These are phyloP conservation scores for Agaricus sinodeliciosus DNA, from an alignment of 768 basidiomycete genomes.

Conservation along the genomic window DNA sequence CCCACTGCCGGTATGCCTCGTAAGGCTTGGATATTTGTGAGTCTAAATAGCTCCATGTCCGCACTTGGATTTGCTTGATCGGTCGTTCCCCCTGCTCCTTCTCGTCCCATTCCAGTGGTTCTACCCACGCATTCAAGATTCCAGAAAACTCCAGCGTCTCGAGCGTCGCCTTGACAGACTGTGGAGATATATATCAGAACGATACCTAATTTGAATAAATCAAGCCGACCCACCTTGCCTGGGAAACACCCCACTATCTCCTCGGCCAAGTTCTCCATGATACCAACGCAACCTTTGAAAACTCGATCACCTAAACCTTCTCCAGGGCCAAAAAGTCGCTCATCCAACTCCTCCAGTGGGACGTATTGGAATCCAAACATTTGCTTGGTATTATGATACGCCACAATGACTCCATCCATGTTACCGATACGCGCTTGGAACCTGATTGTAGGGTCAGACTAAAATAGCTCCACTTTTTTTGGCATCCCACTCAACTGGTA, in stretches of 20 bases:
- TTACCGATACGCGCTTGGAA: conserved; percentile 95
- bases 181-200: neutral
- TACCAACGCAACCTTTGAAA: conserved; percentile 64
- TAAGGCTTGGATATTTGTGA: neutral
- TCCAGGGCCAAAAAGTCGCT: conserved; percentile 57
- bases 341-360: conserved; percentile 83
- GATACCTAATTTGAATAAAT: neutral
- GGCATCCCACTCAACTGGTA: conserved; percentile 50
- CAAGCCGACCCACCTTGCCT: conserved; percentile 39
- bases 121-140: conserved; percentile 58
- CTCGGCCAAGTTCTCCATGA: conserved; percentile 63
- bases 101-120: conserved; percentile 47
- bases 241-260: conserved; percentile 60
- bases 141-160: conserved; percentile 42
- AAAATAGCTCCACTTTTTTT: neutral
- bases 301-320: conserved; percentile 59
- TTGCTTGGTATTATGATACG: conserved; percentile 80
- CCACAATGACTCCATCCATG: conserved; percentile 92
- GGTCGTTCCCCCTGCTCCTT: conserved; percentile 29
- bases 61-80: conserved; percentile 43
- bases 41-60: conserved; percentile 31
- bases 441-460: conserved; percentile 28
- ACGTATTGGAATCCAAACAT: conserved; percentile 96
- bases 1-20: neutral
- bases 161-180: conserved; percentile 57